Evolutionary conservation across 345 rosid species (phyloP).

Genomic region (Eucalyptus cloeziana): DNA sequence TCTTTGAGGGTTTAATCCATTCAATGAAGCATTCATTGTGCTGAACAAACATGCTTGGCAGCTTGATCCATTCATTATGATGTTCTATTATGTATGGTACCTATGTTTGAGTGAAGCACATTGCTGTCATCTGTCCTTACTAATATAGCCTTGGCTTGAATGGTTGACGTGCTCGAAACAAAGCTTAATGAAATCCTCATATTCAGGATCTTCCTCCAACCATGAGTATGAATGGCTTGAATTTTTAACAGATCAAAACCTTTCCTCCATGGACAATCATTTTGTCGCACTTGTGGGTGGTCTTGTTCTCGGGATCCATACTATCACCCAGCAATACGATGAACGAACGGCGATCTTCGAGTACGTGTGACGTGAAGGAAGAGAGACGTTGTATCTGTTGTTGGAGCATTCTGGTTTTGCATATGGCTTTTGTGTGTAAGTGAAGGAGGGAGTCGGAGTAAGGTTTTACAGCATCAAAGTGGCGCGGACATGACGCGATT

Average conservation of each 20-base stretch:
- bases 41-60: neutral
- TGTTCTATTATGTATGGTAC: neutral
- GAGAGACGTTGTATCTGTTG: neutral
- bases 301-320: neutral
- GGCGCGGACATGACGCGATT: neutral
- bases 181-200: neutral
- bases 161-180: neutral
- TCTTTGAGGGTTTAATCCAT: neutral
- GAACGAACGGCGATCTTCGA: neutral
- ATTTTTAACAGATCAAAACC: neutral
- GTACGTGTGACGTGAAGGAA: neutral
- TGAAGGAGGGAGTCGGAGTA: neutral
- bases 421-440: neutral
- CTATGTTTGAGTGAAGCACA: neutral
- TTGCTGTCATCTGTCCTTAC: neutral
- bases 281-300: neutral
- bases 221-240: neutral
- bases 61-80: neutral
- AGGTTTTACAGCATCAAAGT: neutral
- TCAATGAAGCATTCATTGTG: neutral
- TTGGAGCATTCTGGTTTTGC: neutral
- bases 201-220: neutral
- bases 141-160: neutral
- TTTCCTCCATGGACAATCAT: neutral
- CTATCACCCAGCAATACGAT: neutral